Evolutionary conservation across 306 rosid species (phyloP).

Genomic region (Psophocarpus tetragonolobus): DNA sequence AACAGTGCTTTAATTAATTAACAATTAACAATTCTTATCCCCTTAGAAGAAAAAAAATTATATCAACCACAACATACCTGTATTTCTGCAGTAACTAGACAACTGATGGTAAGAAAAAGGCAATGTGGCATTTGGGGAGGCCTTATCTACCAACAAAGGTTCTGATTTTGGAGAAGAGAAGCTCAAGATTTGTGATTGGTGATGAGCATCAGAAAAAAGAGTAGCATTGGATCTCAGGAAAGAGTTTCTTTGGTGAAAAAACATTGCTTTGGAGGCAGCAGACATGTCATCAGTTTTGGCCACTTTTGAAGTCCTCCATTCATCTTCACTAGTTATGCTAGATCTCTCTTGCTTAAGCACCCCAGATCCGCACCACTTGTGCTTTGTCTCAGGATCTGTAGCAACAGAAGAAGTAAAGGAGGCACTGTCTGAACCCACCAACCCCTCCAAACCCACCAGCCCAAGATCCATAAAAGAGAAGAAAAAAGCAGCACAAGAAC

Average conservation of each 20-base stretch:
- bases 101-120: slow-evolving; percentile 35
- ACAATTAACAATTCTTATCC: background rate
- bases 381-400: slow-evolving; percentile 76
- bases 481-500: background rate
- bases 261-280: slow-evolving; percentile 48
- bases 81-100: slow-evolving; percentile 53
- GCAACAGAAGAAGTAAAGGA: slow-evolving; percentile 45
- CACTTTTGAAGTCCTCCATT: slow-evolving; percentile 56
- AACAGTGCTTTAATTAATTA: background rate
- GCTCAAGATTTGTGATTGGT: slow-evolving; percentile 67
- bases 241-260: slow-evolving; percentile 44
- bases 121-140: slow-evolving; percentile 36
- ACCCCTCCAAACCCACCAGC: slow-evolving; percentile 69
- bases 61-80: slow-evolving; percentile 34
- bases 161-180: slow-evolving; percentile 80
- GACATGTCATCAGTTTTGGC: slow-evolving; percentile 47
- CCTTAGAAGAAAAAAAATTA: background rate
- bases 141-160: slow-evolving; percentile 34
- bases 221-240: slow-evolving; percentile 58
- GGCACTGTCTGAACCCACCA: slow-evolving; percentile 52
- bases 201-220: slow-evolving; percentile 50
- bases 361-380: slow-evolving; percentile 73
- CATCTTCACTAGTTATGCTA: slow-evolving; percentile 51
- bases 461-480: slow-evolving; percentile 71
- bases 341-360: slow-evolving; percentile 74